Conservation (phyloP, 2,329 filamentous ascomycete species). For the Pseudofabraea citricarpa region DNA sequence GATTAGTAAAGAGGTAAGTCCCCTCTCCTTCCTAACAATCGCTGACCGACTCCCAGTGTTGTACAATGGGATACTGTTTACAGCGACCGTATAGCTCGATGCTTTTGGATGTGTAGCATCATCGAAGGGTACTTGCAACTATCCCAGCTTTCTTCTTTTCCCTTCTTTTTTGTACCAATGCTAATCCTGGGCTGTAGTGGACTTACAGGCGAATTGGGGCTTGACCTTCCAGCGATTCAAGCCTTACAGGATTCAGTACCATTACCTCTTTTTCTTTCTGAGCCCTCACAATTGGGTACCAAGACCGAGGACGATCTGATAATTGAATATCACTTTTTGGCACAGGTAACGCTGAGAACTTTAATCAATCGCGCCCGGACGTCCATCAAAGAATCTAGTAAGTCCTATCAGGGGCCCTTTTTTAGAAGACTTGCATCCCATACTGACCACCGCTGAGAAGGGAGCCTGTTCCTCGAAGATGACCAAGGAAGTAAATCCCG, state of each 20-base stretch:
- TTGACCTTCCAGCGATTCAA: background rate
- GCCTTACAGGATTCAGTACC: constrained; percentile 2
- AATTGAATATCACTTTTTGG: constrained; percentile 3
- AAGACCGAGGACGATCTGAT: background rate
- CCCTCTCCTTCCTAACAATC: no score
- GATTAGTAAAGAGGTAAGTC: background rate
- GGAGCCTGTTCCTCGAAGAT: background rate
- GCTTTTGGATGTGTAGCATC: constrained; percentile 3
- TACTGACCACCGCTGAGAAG: constrained; percentile 1
- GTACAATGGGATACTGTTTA: background rate
- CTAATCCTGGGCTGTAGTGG: no score
- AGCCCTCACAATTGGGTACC: background rate
- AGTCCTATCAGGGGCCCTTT: background rate
- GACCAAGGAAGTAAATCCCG: background rate
- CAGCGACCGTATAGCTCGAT: constrained; percentile 1
- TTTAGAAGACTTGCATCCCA: background rate
- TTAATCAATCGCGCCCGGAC: constrained; percentile 1
- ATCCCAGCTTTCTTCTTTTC: no score
- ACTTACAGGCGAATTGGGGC: constrained; percentile 1
- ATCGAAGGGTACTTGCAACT: constrained; percentile 3
- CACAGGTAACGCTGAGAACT: constrained; percentile 1
- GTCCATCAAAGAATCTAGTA: background rate
- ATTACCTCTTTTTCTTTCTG: background rate
- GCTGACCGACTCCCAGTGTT: no score
- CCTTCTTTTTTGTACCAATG: no score